These are phyloP conservation scores for Fusarium scirpi DNA, from an alignment of 2,329 filamentous ascomycete species.

Conservation along the genomic window DNA sequence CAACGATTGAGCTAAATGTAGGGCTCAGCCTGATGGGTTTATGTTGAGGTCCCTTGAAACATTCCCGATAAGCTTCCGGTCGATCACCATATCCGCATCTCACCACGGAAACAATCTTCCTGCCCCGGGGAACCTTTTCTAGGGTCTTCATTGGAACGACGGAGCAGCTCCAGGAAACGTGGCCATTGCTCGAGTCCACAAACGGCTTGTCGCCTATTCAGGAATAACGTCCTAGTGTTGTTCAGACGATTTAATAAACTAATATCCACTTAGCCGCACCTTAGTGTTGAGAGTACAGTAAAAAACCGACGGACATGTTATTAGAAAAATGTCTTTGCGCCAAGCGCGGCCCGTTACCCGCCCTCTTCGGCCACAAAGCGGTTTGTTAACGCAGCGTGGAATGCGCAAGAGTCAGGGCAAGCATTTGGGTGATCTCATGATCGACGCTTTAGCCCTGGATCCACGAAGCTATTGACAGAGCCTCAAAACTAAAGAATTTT, in stretches of 20 bases:
- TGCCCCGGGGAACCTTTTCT: neutral
- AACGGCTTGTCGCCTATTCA: neutral
- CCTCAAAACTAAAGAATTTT: too few relatives aligned
- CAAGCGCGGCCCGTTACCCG: neutral
- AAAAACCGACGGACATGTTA: too few relatives aligned
- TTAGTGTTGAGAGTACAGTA: too few relatives aligned
- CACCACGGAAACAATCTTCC: neutral
- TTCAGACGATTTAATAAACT: neutral
- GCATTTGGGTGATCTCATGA: neutral
- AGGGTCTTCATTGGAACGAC: neutral
- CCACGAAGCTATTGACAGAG: neutral
- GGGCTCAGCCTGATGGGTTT: neutral
- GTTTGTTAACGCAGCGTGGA: neutral
- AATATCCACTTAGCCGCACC: neutral
- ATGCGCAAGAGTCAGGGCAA: neutral
- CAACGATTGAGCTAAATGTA: neutral
- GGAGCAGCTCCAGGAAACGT: neutral
- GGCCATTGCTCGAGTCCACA: neutral
- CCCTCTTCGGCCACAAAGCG: neutral
- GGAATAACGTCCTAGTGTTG: neutral
- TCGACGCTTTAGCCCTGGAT: neutral
- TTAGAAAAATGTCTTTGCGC: neutral
- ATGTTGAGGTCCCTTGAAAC: neutral
- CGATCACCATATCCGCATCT: too few relatives aligned
- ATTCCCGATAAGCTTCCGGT: neutral